Base-by-base conservation (phyloP, 352 stramenopile genomes). In the Pythium insidiosum region DNA sequence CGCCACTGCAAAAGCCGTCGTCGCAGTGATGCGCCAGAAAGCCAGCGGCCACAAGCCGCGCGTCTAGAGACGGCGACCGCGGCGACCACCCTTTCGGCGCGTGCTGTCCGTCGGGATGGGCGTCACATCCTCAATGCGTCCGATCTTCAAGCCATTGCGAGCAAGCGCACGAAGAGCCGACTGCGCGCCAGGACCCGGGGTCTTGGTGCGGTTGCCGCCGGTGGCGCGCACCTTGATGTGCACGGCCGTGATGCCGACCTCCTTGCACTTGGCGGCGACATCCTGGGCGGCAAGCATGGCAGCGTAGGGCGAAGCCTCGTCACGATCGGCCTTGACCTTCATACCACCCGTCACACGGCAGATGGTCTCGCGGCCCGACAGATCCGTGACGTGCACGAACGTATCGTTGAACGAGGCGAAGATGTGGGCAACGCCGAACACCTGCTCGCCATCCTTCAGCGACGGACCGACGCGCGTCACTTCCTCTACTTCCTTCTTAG, bases 361-460 rank as follows among this genome's bases (percentile, higher is more conserved):
- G 68, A 99, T 94, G 56, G 97, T 99, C 76, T 99, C 97, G 41
- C 96, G 84, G 62, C 97, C 97, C 47, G 95, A 99, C 36, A 99
- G 84, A 82, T 99, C 97, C 38, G 97, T 99, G 46, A 99, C 94
- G 73, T 99, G 97, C 52, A 99, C 96, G 73, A 99, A 99, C 47
- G 97, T 99, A 79, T 99, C 97, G 76, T 99, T 99, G 84, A 98
- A 98, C 58, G 89, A 99, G 44, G 97, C 97, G 73, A 99, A 99
- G 73, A 99, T 98, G 83, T 99, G 97, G 38, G 96, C 96, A 44
- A 99, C 96, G 48, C 88, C 97, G 62, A 99, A 99, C 47, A 99
- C 94, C 74, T 98, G 81, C 77, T 99, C 96, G 51, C 95, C 95
- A 58, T 99, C 96, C 54, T 91, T 87, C 41, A 97, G 72, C 66